These are phyloP conservation scores for Linanthus parryae DNA, from an alignment of 148 eudicot species.

Conservation along the genomic window DNA sequence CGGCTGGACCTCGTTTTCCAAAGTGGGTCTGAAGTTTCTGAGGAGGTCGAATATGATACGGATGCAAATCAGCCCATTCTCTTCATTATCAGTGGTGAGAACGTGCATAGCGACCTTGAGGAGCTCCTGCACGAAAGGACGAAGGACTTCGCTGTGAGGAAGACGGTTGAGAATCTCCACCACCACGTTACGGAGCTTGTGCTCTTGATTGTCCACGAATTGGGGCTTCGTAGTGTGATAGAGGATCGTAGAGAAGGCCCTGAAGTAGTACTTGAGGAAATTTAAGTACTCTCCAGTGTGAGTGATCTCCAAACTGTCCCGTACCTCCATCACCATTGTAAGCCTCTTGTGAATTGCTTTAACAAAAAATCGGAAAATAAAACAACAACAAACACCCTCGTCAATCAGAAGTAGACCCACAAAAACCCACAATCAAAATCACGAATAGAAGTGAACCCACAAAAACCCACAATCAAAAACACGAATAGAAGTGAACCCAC, in stretches of 20 bases:
- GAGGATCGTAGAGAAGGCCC: conserved; percentile 74
- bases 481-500: conserved; percentile 4
- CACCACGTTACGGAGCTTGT: conserved; percentile 84
- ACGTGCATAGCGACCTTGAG: conserved; percentile 94
- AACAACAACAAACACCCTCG: not conserved
- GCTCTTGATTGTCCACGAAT: conserved; percentile 72
- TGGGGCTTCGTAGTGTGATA: conserved; percentile 89
- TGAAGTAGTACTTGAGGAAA: conserved; percentile 84
- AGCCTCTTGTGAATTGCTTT: conserved; percentile 75
- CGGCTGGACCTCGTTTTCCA: conserved; percentile 91
- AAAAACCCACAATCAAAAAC: not conserved
- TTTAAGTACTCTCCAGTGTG: conserved; percentile 97
- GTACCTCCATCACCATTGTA: conserved; percentile 95
- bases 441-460: not conserved
- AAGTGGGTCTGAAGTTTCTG: conserved; percentile 81
- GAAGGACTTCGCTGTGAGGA: conserved; percentile 94
- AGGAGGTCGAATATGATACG: conserved; percentile 88
- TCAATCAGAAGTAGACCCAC: not conserved
- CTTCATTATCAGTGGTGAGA: conserved; percentile 88
- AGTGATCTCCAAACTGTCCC: conserved; percentile 91
- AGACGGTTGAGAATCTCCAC: conserved; percentile 86
- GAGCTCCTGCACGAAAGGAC: conserved; percentile 86
- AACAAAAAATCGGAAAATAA: conserved; percentile 4
- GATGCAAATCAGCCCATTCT: conserved; percentile 87
- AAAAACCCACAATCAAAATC: not conserved